Conservation (phyloP, 345 rosid genomes). For the Xanthoceras sorbifolium region DNA sequence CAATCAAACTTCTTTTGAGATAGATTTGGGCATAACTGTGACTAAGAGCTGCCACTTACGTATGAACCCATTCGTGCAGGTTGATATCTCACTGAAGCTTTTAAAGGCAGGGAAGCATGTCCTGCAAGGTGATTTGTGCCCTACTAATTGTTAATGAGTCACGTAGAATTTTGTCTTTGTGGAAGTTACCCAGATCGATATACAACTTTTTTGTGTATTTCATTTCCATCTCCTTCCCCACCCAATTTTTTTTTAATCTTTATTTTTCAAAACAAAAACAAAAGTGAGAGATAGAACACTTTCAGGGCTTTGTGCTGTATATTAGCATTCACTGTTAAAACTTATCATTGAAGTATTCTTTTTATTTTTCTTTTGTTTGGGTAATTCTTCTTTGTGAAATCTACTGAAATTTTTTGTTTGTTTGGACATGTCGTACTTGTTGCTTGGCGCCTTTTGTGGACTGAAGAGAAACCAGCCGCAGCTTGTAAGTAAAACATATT, state of each 20-base stretch:
- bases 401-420: constrained; percentile 31
- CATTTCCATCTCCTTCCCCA: no score
- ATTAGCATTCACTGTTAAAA: background rate
- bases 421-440: constrained; percentile 28
- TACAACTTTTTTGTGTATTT: no score
- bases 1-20: background rate
- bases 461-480: constrained; percentile 96
- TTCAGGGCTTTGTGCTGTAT: background rate
- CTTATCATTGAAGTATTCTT: background rate
- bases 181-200: no score
- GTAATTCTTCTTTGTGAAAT: constrained; percentile 12
- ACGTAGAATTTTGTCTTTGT: no score
- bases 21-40: background rate
- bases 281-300: background rate
- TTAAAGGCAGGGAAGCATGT: constrained; percentile 91
- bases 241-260: background rate
- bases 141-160: background rate
- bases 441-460: constrained; percentile 47
- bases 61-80: constrained; percentile 45
- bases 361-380: constrained; percentile 5
- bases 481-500: constrained; percentile 62
- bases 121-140: constrained; percentile 66
- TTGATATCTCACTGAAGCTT: constrained; percentile 74
- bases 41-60: background rate
- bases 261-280: background rate